phyloP scores from a whole-genome alignment of 306 rosid genomes.

The Cucurbita pepo region DNA sequence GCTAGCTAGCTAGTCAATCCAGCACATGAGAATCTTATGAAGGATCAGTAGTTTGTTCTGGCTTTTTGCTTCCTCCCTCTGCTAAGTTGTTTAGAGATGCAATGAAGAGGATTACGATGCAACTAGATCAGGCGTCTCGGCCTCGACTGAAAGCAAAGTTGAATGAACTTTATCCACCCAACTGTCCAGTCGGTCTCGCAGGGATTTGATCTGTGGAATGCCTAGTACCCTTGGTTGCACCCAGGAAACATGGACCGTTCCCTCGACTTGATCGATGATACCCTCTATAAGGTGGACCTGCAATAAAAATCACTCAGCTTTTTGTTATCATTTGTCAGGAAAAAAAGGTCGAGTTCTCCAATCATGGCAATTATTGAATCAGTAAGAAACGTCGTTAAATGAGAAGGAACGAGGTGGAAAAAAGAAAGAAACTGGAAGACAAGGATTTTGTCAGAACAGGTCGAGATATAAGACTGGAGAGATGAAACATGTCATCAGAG shows the following conservation, averaged over 20 bases:
- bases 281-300: conserved; percentile 99
- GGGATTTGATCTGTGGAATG: conserved; percentile 71
- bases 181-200: conserved; percentile 62
- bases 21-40: background rate
- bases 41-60: background rate
- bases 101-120: conserved; percentile 41
- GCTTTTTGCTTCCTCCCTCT: background rate
- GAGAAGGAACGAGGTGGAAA: background rate
- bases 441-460: background rate
- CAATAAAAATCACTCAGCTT: background rate
- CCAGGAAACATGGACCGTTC: conserved; percentile 92
- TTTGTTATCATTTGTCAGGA: background rate
- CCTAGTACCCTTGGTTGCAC: conserved; percentile 98
- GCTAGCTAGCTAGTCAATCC: no score
- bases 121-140: conserved; percentile 92
- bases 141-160: conserved; percentile 81
- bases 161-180: conserved; percentile 84
- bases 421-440: background rate
- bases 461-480: background rate
- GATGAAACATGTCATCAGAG: background rate
- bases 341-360: background rate
- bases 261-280: conserved; percentile 90
- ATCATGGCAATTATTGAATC: background rate
- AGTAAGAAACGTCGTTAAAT: background rate
- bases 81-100: conserved; percentile 1